Base-by-base conservation (phyloP, 495 filamentous ascomycete species). In the Podospora conica region DNA sequence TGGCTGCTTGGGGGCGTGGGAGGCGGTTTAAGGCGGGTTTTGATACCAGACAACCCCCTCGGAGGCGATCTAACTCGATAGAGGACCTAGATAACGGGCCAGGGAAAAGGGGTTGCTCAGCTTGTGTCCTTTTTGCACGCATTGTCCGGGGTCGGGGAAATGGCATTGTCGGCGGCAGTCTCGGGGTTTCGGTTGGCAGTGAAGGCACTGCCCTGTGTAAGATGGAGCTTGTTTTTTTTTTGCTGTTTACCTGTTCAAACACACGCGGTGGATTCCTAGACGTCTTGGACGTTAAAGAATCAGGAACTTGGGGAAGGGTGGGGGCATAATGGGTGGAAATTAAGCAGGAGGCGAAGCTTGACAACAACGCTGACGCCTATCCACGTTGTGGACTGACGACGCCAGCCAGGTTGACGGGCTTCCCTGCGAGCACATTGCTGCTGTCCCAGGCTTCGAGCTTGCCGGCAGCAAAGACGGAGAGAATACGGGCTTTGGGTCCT, bases 131-230 rank as follows among this genome's bases (percentile, higher is more conserved):
- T 58, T 74, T 74, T 73, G 65, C 73, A 72, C 75, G 75, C 75
- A 74, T 74, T 60, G 65, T 74, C 70, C 73, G 69, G 72, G 75
- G 65, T 69, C 33, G 67, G 70, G 68, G 70, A 64, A 68, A 66
- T 11, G 73, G 73, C 73, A 75, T 75, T 65, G 64, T 15, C 20
- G 11, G 63, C 66, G 69, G 56, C 64, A 65, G 68, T 63, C 64
- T 67, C 27, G 29, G 33, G 68, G 60, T 68, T 70, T 66, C 27
- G 61, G 28, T 22, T 25, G 48, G 33, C 33, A 48, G 27, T 60
- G 68, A 60, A 21, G 59, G 66, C 61, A 40, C 65, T 67, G 67
- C 59, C 66, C 24, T 59, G 55, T 75, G 73, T 73, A 73, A 67
- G 73, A 71, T 73, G 73, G 67, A 21, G 56, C 64, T 64, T 55